Conservation (phyloP, 2,329 filamentous ascomycete genomes). For the Botrytis paeoniae region DNA sequence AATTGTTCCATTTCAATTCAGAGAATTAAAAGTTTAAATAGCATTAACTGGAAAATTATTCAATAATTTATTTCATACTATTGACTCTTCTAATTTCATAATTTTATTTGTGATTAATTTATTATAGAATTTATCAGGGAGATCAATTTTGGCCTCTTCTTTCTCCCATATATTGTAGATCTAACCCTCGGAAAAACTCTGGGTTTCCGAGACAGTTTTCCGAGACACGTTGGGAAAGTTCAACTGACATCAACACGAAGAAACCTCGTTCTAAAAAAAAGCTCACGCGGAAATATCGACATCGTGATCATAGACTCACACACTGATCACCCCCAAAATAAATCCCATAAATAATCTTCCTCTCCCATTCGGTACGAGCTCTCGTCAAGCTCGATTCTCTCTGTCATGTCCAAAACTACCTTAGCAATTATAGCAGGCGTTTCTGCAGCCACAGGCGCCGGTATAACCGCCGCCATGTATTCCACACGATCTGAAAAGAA, state of each 20-base stretch:
- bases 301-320: constrained; percentile 18
- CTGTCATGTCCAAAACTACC: constrained; percentile 72
- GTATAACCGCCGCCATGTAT: constrained; percentile 66
- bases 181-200: constrained; percentile 3
- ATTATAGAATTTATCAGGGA: too few species aligned
- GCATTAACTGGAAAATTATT: too few species aligned
- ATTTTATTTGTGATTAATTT: too few species aligned
- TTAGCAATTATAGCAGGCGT: constrained; percentile 72
- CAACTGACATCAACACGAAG: constrained; percentile 17
- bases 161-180: too few species aligned
- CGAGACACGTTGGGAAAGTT: constrained; percentile 11
- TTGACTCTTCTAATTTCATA: too few species aligned
- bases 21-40: too few species aligned
- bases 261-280: constrained; percentile 15
- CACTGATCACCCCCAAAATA: background rate
- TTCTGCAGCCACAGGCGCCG: constrained; percentile 73
- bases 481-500: constrained; percentile 53
- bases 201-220: background rate
- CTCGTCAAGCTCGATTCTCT: constrained; percentile 12
- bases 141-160: too few species aligned
- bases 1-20: too few species aligned
- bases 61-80: too few species aligned
- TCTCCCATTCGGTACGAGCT: constrained; percentile 16
- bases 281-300: constrained; percentile 19
- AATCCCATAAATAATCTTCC: constrained; percentile 13